Evolutionary conservation across 2,329 filamentous ascomycete species (phyloP).

Genomic region (Gliomastix tumulicola): DNA sequence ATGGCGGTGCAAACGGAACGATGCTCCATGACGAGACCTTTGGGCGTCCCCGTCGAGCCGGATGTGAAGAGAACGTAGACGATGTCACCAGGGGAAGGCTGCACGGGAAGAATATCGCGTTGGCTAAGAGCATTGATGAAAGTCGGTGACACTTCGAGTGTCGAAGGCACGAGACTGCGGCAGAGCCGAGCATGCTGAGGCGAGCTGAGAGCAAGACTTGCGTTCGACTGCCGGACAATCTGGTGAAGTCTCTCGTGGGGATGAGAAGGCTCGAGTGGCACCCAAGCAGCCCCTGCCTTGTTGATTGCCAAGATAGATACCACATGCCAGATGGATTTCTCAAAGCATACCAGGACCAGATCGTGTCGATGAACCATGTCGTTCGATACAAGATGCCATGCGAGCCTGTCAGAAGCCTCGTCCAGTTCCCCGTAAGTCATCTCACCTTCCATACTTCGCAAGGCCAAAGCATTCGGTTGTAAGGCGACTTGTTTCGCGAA

Average conservation of each 20-base stretch:
- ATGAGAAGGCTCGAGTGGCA: slow-evolving; percentile 4
- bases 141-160: too few species aligned
- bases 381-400: slow-evolving; percentile 1
- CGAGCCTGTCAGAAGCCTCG: background rate
- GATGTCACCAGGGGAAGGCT: too few species aligned
- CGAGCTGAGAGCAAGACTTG: slow-evolving; percentile 1
- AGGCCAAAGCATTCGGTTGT: slow-evolving; percentile 20
- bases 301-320: slow-evolving; percentile 3
- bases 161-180: too few species aligned
- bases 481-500: slow-evolving; percentile 23
- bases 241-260: background rate
- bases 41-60: slow-evolving; percentile 10
- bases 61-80: slow-evolving; percentile 11
- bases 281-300: slow-evolving; percentile 4
- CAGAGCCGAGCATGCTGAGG: background rate
- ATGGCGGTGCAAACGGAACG: slow-evolving; percentile 1
- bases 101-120: too few species aligned
- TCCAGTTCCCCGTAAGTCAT: slow-evolving; percentile 9
- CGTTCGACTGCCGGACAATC: slow-evolving; percentile 1
- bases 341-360: slow-evolving; percentile 4
- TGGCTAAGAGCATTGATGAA: too few species aligned
- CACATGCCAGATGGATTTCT: slow-evolving; percentile 3
- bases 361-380: background rate
- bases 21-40: slow-evolving; percentile 11
- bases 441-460: slow-evolving; percentile 31